Conservation (phyloP, 2,329 filamentous ascomycete species). For the Rosellinia necatrix region DNA sequence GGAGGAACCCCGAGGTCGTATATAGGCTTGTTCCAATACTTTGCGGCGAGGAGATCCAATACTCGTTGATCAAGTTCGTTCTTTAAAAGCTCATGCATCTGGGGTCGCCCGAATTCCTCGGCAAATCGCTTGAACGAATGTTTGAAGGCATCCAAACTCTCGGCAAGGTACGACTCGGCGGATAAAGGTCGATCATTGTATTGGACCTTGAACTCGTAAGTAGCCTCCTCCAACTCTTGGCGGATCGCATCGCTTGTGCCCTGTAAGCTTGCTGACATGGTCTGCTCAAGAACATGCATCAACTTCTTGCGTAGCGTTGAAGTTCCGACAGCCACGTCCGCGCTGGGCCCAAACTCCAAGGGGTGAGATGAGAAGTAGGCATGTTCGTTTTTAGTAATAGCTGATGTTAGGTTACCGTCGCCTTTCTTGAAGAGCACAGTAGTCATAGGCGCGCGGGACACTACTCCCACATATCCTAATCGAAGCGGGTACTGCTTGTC, state of each 20-base stretch:
- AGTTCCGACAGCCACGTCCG: slow-evolving; percentile 79
- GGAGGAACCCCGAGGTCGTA: slow-evolving; percentile 73
- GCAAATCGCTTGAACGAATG: slow-evolving; percentile 96
- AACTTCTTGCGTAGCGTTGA: slow-evolving; percentile 89
- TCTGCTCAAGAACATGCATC: slow-evolving; percentile 95
- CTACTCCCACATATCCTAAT: slow-evolving; percentile 95
- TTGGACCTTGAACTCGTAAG: slow-evolving; percentile 98
- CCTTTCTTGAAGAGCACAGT: slow-evolving; percentile 83
- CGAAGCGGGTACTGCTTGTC: slow-evolving; percentile 93
- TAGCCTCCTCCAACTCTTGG: slow-evolving; percentile 93
- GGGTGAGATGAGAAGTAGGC: slow-evolving; percentile 86
- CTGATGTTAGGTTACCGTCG: slow-evolving; percentile 74
- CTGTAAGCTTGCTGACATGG: slow-evolving; percentile 91
- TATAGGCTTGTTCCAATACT: slow-evolving; percentile 97
- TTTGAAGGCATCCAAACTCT: slow-evolving; percentile 94
- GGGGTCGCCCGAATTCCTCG: slow-evolving; percentile 83
- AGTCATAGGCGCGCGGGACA: slow-evolving; percentile 75
- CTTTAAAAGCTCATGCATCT: slow-evolving; percentile 90
- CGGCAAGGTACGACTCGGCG: slow-evolving; percentile 94
- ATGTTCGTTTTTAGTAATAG: slow-evolving; percentile 87
- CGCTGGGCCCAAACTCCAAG: slow-evolving; percentile 73
- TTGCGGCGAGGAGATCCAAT: slow-evolving; percentile 85
- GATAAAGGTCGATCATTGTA: slow-evolving; percentile 96
- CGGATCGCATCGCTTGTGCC: slow-evolving; percentile 89
- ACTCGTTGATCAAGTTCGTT: slow-evolving; percentile 93